These are phyloP conservation scores for Aspergillus caelatus DNA, from an alignment of 2,329 filamentous ascomycete species.

Conservation along the genomic window DNA sequence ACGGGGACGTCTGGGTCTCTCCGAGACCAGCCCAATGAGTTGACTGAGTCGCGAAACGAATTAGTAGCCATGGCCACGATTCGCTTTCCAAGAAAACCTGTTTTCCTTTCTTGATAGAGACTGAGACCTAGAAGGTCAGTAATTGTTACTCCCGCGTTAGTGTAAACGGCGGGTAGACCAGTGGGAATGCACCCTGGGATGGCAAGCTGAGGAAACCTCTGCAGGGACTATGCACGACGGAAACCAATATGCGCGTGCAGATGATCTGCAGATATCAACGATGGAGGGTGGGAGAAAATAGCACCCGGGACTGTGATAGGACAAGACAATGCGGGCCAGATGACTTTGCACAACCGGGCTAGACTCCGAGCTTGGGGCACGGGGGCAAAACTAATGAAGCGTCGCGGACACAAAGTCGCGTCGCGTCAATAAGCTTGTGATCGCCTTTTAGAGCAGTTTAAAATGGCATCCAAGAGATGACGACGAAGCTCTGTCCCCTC, in stretches of 20 bases:
- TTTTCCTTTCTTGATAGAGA: background rate
- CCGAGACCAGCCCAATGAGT: slow-evolving; percentile 91
- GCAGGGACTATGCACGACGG: slow-evolving; percentile 50
- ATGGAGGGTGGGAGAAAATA: slow-evolving; percentile 26
- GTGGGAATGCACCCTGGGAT: slow-evolving; percentile 18
- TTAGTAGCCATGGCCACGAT: slow-evolving; percentile 43
- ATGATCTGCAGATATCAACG: slow-evolving; percentile 49
- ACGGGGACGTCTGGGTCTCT: slow-evolving; percentile 76
- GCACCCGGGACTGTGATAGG: slow-evolving; percentile 24
- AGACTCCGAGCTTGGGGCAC: slow-evolving; percentile 26
- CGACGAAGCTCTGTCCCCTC: background rate
- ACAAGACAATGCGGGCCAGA: slow-evolving; percentile 34
- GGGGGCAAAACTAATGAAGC: slow-evolving; percentile 19
- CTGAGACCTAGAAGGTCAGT: background rate
- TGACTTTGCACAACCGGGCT: slow-evolving; percentile 33
- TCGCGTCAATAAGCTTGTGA: slow-evolving; percentile 27
- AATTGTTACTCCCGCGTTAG: slow-evolving; percentile 19
- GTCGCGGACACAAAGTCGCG: slow-evolving; percentile 11
- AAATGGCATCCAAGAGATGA: background rate
- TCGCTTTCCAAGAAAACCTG: slow-evolving; percentile 8
- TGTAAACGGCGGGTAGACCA: slow-evolving; percentile 16
- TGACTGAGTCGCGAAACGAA: slow-evolving; percentile 92
- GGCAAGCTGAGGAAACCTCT: slow-evolving; percentile 29
- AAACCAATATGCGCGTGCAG: slow-evolving; percentile 48
- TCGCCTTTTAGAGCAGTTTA: slow-evolving; percentile 12